These are phyloP conservation scores for Calycina herbarum DNA, from an alignment of 2,329 filamentous ascomycete species.

Conservation along the genomic window DNA sequence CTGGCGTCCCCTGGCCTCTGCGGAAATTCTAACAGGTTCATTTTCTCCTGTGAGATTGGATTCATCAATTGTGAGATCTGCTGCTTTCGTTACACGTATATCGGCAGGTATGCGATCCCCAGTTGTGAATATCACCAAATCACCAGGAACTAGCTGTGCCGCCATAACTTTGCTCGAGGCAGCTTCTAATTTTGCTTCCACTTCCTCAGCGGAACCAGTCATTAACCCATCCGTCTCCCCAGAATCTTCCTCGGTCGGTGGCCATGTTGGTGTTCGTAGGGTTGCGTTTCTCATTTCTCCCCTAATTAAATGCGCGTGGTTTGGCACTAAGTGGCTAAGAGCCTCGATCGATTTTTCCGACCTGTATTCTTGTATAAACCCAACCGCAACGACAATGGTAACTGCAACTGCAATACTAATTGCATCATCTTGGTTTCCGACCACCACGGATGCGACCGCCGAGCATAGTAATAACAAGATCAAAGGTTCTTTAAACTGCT, in stretches of 20 bases:
- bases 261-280: constrained; percentile 46
- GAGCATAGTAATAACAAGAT: constrained; percentile 91
- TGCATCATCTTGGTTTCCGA: constrained; percentile 93
- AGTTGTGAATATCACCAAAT: constrained; percentile 90
- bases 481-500: constrained; percentile 94
- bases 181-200: constrained; percentile 60
- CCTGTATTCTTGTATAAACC: constrained; percentile 95
- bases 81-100: constrained; percentile 86
- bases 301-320: constrained; percentile 92
- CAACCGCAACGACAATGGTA: constrained; percentile 93
- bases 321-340: constrained; percentile 87
- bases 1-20: constrained; percentile 54
- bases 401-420: constrained; percentile 94
- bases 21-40: constrained; percentile 79
- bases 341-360: constrained; percentile 98
- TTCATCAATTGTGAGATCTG: constrained; percentile 90
- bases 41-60: constrained; percentile 98
- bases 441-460: constrained; percentile 81
- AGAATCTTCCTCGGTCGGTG: constrained; percentile 39
- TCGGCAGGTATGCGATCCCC: constrained; percentile 96
- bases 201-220: constrained; percentile 44
- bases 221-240: constrained; percentile 31
- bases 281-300: constrained; percentile 30
- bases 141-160: constrained; percentile 82
- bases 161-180: constrained; percentile 85